Percentiles rank a stretch among this genome's conserved stretches.
Evolutionary conservation across 352 stramenopile genomes (phyloP).

Genomic region (Stephanocyclus meneghinianus): DNA sequence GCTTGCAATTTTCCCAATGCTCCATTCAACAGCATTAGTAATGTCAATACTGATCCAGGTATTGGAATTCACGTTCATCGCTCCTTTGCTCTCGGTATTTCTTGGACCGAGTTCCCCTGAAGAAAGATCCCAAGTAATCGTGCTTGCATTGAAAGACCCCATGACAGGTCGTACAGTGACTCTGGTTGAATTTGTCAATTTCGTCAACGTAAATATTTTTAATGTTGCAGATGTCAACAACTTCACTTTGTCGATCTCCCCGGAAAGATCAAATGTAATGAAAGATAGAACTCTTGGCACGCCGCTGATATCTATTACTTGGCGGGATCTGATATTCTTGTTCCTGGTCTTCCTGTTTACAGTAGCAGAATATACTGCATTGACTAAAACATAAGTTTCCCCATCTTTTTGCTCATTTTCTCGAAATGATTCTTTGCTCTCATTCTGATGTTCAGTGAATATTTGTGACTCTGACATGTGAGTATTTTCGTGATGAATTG

Average conservation of each 20-base stretch:
- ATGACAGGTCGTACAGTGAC: not conserved
- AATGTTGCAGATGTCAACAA: not conserved
- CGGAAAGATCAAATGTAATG: conserved; percentile 6
- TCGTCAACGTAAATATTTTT: not conserved
- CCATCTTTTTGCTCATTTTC: not conserved
- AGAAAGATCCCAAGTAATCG: not conserved
- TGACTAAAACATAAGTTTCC: not conserved
- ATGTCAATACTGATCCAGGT: conserved; percentile 6
- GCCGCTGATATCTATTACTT: not conserved
- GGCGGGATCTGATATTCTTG: not conserved
- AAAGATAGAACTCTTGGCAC: conserved; percentile 3
- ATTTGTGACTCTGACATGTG: not conserved
- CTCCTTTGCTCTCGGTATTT: not conserved
- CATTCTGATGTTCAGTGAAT: not conserved
- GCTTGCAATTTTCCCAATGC: not conserved
- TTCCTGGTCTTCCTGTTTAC: not conserved
- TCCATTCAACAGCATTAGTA: conserved; percentile 5
- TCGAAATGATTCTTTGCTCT: not conserved
- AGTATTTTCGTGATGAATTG: not conserved
- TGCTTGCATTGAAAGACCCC: not conserved
- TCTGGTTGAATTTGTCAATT: not conserved
- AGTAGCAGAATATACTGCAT: not conserved
- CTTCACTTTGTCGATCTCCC: not conserved
- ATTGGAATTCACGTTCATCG: not conserved
- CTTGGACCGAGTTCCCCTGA: not conserved